phyloP scores from a whole-genome alignment of 805 yeast species.

The Cephaloascus albidus region DNA sequence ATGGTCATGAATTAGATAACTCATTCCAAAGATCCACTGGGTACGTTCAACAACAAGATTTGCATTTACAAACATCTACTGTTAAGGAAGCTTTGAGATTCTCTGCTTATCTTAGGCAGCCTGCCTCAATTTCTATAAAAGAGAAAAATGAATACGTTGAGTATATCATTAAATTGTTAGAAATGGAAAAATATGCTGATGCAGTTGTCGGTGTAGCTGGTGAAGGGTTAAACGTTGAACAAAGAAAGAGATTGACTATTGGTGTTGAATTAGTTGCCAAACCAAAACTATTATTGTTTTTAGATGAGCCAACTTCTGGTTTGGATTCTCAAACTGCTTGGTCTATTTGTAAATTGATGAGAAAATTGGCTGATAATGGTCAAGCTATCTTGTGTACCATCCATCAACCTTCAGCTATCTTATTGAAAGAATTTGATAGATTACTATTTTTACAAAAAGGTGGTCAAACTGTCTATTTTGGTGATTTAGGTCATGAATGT shows the following conservation, averaged over 20 bases:
- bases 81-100: no score
- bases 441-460: no score
- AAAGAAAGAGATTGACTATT: conserved; percentile 29
- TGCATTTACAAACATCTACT: no score
- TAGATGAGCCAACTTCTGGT: no score
- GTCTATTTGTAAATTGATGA: conserved; percentile 30
- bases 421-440: no score
- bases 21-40: conserved; percentile 24
- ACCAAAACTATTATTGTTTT: conserved; percentile 25
- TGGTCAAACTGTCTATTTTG: no score
- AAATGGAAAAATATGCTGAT: no score
- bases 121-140: conserved; percentile 8
- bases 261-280: conserved; percentile 32
- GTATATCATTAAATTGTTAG: no score
- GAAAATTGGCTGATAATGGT: conserved; percentile 29
- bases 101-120: conserved; percentile 17
- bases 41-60: no score
- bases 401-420: conserved; percentile 85
- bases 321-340: no score
- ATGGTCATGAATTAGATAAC: conserved; percentile 13
- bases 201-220: conserved; percentile 24
- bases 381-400: conserved; percentile 46
- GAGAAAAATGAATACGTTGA: no score
- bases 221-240: conserved; percentile 29
- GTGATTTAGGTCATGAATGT: conserved; percentile 58